Evolutionary conservation across 1,139 yeast genomes (phyloP).

Genomic region (Meyerozyma elateridarum): DNA sequence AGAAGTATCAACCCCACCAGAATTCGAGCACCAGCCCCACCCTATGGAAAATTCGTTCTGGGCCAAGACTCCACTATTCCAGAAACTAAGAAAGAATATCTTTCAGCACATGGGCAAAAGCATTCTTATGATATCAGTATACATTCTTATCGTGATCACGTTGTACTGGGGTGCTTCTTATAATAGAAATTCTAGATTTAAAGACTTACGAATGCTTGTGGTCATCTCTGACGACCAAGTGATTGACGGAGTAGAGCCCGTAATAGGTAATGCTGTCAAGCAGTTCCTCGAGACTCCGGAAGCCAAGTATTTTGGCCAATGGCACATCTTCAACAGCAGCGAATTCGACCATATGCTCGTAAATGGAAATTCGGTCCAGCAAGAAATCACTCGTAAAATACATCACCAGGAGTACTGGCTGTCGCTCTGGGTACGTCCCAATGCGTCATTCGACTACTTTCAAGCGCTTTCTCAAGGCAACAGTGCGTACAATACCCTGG

Average conservation of each 20-base stretch:
- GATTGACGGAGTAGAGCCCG: conserved; percentile 25
- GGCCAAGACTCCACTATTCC: too few relatives aligned
- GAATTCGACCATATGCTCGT: too few relatives aligned
- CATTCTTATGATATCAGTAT: neutral
- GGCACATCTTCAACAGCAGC: conserved; percentile 17
- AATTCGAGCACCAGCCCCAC: too few relatives aligned
- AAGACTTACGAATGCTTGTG: conserved; percentile 35
- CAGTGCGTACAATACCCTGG: conserved; percentile 9
- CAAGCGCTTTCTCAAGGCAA: conserved; percentile 6
- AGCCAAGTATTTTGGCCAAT: conserved; percentile 18
- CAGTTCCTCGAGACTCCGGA: conserved; percentile 16
- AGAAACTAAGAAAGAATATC: too few relatives aligned
- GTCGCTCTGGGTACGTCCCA: conserved; percentile 35
- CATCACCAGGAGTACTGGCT: conserved; percentile 47
- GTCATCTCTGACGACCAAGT: conserved; percentile 34
- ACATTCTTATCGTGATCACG: conserved; percentile 16
- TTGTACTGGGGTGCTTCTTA: conserved; percentile 45
- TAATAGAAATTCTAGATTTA: conserved; percentile 22
- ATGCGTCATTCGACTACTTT: conserved; percentile 26
- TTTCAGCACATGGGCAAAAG: too few relatives aligned
- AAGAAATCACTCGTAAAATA: conserved; percentile 29
- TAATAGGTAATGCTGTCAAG: conserved; percentile 26
- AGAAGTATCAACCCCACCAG: too few relatives aligned
- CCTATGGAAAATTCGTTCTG: too few relatives aligned
- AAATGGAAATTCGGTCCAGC: conserved; percentile 17